phyloP scores from a whole-genome alignment of 2,329 filamentous ascomycete genomes.

The Aspergillus piperis region DNA sequence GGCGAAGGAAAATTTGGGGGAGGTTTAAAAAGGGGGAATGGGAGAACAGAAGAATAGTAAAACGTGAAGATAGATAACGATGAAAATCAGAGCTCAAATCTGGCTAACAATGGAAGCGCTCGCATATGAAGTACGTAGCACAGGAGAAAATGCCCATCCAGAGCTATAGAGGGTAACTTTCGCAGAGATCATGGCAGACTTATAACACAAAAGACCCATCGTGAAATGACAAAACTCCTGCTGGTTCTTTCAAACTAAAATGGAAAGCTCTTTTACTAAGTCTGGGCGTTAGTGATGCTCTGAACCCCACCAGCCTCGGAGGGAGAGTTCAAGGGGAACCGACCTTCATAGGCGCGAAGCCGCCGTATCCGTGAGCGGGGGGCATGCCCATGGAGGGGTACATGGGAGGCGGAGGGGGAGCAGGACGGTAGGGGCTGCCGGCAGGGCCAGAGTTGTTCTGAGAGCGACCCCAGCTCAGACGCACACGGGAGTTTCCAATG shows the following conservation, averaged over 20 bases:
- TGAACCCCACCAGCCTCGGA: slow-evolving; percentile 20
- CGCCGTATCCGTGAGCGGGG: slow-evolving; percentile 61
- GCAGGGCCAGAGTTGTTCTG: slow-evolving; percentile 98
- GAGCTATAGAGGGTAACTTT: slow-evolving; percentile 44
- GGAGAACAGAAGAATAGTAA: slow-evolving; percentile 17
- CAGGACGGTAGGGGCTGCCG: slow-evolving; percentile 93
- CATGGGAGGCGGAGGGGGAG: slow-evolving; percentile 72
- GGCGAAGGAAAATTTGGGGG: slow-evolving; percentile 11
- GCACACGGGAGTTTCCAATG: slow-evolving; percentile 96
- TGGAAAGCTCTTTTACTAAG: slow-evolving; percentile 41
- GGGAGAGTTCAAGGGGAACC: slow-evolving; percentile 22
- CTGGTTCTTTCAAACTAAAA: slow-evolving; percentile 44
- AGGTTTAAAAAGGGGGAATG: slow-evolving; percentile 4
- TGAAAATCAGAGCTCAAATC: slow-evolving; percentile 35
- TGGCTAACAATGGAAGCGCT: slow-evolving; percentile 44
- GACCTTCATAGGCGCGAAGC: slow-evolving; percentile 70
- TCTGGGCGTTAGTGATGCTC: slow-evolving; percentile 1
- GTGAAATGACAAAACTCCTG: slow-evolving; percentile 48
- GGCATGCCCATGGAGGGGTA: slow-evolving; percentile 71
- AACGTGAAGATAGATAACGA: slow-evolving; percentile 21
- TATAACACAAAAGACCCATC: slow-evolving; percentile 45
- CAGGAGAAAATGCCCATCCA: slow-evolving; percentile 47
- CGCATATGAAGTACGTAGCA: slow-evolving; percentile 45
- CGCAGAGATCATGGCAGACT: slow-evolving; percentile 39
- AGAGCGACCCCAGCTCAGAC: slow-evolving; percentile 93